Evolutionary conservation across 345 rosid genomes (phyloP).

Genomic region (Citrus australasica): DNA sequence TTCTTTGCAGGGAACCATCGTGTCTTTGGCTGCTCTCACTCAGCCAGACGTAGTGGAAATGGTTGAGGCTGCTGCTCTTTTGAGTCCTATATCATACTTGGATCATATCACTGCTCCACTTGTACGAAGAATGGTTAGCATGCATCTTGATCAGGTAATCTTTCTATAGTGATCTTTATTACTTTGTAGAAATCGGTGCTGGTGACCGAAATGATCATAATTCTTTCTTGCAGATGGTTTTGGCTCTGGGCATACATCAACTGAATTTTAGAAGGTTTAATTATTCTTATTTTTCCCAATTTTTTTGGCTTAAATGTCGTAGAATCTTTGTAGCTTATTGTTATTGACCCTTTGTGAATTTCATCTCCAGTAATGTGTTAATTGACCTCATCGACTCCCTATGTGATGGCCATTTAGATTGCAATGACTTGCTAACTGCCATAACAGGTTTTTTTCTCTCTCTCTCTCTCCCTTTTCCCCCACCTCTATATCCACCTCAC

Average conservation of each 20-base stretch:
- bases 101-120: slow-evolving; percentile 79
- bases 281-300: background rate
- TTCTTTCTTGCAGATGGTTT: slow-evolving; percentile 49
- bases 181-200: slow-evolving; percentile 11
- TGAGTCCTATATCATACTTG: slow-evolving; percentile 86
- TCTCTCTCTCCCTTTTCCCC: background rate
- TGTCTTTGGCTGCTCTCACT: slow-evolving; percentile 87
- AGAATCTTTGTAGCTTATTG: background rate
- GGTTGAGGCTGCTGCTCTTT: slow-evolving; percentile 94
- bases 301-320: background rate
- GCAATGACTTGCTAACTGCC: slow-evolving; percentile 69
- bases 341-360: background rate
- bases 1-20: slow-evolving; percentile 71
- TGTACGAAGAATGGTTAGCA: slow-evolving; percentile 72
- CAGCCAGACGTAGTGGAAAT: slow-evolving; percentile 60
- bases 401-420: slow-evolving; percentile 62
- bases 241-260: slow-evolving; percentile 82
- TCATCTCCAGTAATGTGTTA: slow-evolving; percentile 49
- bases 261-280: slow-evolving; percentile 82
- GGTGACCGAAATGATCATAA: slow-evolving; percentile 16
- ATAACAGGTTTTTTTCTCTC: slow-evolving; percentile 58
- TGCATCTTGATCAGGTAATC: slow-evolving; percentile 89
- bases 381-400: slow-evolving; percentile 67
- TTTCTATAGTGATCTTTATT: slow-evolving; percentile 14
- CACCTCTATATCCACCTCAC: background rate